Evolutionary conservation across 805 yeast species (phyloP), one percentile per base, ranked within the genome.

Genomic region (Kazachstania taianensis): DNA sequence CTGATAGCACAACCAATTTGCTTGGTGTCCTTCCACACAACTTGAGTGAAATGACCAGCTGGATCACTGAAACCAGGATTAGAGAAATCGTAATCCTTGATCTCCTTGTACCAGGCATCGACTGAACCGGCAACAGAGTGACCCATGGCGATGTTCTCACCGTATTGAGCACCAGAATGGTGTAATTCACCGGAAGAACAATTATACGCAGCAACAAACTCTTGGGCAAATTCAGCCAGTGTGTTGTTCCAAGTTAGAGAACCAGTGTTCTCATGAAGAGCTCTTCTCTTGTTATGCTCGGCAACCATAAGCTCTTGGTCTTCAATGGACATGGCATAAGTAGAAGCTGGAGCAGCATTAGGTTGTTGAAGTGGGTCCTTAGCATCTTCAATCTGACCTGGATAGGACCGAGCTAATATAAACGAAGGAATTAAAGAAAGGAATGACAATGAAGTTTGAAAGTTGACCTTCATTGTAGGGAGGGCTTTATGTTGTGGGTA

Each of bases 91-190:
- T 78, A 81, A 34, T 53, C 39, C 8, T 49, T 38, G 44, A 76
- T 78, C 63, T 81, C 89, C 39, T 64, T 57, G 59, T 81, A 81
- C 92, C 92, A 81, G 28, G 80, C 75, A 41, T 76, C 78, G 28
- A 79, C 81, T 13, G 70, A 71, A 25, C 52, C 52, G n/a, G 41
- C 35, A 15, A 57, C 48, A 16, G 51, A 40, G 45, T 69, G 69
- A 41, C 85, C 89, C 30, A 74, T 69, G 15, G 86, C 87, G 45
- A 81, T 66, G 62, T 81, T 81, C 55, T 81, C 89, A 61, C 92
- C 92, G 54, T 76, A 78, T 2, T 13, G 19, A 32, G 38, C 30
- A n/a, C 45, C 43, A 24, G 67, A 64, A 13, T 84, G 75, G 59
- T 81, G 89, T n/a, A 66, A 56, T 46, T 81, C 63, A 3, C 3